Base-by-base conservation (phyloP, 495 filamentous ascomycete genomes). In the Parathielavia hyrcaniae region DNA sequence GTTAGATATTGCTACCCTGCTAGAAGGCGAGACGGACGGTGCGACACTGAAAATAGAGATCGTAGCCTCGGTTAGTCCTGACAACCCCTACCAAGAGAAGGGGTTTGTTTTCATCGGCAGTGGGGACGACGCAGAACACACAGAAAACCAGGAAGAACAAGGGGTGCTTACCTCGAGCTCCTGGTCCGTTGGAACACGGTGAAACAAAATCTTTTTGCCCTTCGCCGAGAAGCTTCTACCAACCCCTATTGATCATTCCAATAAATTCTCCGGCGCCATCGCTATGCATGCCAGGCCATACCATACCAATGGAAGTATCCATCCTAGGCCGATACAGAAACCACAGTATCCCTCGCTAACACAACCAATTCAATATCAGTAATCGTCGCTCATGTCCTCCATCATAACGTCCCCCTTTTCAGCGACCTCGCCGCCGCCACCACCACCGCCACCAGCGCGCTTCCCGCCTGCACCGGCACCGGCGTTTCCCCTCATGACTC, bases 361-460 rank as follows among this genome's bases (percentile, higher is more conserved):
- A 44, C 39, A 43, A 40, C 34, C 26, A 26, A 45, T 20, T 13
- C n/a, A 17, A n/a, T 43, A 4, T 36, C 39, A n/a, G 2, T 50
- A 39, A 40, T 59, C 63, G 35, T 67, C 65, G 41, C 62, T 67
- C 57, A 69, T 64, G 32, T 69, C 67, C 58, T 67, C 67, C 44
- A 57, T 41, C 30, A 55, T 47, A n/a, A 45, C 58, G 40, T 39
- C 59, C 43, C 50, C 39, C 48, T 44, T 52, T 50, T 22, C 50
- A n/a, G 43, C 50, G 36, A 2, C 50, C 50, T 43, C 50, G 10
- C 55, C 49, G 4, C 16, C 14, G 16, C 34, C 30, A 12, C 40
- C 34, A 6, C 16, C 50, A 30, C 39, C 34, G 1, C 17, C 50
- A 38, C 41, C 43, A 13, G 20, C 43, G n/a, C 32, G 44, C 46